These are phyloP conservation scores for Parmelia sp. DNA, from an alignment of 495 filamentous ascomycete genomes.

Conservation along the genomic window DNA sequence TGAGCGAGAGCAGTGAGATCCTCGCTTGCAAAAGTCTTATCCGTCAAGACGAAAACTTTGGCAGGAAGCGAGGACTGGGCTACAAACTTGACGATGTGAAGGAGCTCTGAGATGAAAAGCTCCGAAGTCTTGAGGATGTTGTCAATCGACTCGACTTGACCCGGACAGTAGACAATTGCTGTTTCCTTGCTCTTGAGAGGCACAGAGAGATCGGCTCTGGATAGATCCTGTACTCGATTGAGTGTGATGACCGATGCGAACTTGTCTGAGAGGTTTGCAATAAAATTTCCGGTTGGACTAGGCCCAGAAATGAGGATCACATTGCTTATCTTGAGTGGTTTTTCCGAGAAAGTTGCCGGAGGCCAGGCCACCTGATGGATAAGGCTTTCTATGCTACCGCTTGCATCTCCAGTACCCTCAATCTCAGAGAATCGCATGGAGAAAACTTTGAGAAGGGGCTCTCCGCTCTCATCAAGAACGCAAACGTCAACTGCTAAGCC, in stretches of 20 bases:
- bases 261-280: slow-evolving; percentile 4
- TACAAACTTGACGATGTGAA: slow-evolving; percentile 29
- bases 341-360: slow-evolving; percentile 28
- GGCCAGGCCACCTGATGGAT: slow-evolving; percentile 39
- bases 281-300: background rate
- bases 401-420: slow-evolving; percentile 32
- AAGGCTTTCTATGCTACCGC: slow-evolving; percentile 29
- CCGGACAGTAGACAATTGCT: slow-evolving; percentile 28
- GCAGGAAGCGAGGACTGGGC: slow-evolving; percentile 9
- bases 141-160: slow-evolving; percentile 13
- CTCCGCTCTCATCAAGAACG: background rate
- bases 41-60: slow-evolving; percentile 31
- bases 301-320: slow-evolving; percentile 26
- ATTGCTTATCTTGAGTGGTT: slow-evolving; percentile 24
- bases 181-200: slow-evolving; percentile 6
- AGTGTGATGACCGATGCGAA: slow-evolving; percentile 5
- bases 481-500: too few relatives aligned
- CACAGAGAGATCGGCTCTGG: slow-evolving; percentile 3
- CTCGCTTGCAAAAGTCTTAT: slow-evolving; percentile 16
- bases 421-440: slow-evolving; percentile 38
- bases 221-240: slow-evolving; percentile 6
- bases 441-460: slow-evolving; percentile 18
- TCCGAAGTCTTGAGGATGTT: slow-evolving; percentile 7
- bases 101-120: slow-evolving; percentile 26
- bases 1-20: slow-evolving; percentile 32